These are phyloP conservation scores for Oryza glaberrima DNA, from an alignment of 176 grass and related monocot species.

Conservation along the genomic window DNA sequence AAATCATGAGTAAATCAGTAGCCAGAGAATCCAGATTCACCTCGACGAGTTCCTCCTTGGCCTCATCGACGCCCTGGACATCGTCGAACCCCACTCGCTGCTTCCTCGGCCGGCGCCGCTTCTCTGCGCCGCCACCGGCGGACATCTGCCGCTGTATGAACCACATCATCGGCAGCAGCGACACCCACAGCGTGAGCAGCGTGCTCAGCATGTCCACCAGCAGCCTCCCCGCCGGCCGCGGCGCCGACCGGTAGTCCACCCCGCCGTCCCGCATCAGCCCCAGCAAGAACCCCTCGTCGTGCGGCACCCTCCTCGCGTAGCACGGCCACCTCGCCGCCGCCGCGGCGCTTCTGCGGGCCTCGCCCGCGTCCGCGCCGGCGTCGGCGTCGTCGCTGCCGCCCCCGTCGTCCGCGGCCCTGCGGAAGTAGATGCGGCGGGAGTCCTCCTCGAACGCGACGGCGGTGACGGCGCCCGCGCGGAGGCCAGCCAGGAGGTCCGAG, in stretches of 20 bases:
- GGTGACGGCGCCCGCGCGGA: slow-evolving; percentile 56
- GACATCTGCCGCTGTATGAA: slow-evolving; percentile 86
- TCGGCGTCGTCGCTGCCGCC: neutral
- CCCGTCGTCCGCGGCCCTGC: slow-evolving; percentile 34
- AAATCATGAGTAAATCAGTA: slow-evolving; percentile 1
- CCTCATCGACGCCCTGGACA: slow-evolving; percentile 86
- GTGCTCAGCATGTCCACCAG: slow-evolving; percentile 71
- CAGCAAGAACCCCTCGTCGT: slow-evolving; percentile 82
- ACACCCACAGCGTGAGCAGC: slow-evolving; percentile 77
- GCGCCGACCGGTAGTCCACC: slow-evolving; percentile 73
- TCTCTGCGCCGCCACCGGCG: slow-evolving; percentile 46
- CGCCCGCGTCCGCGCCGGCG: neutral
- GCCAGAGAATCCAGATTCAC: slow-evolving; percentile 31
- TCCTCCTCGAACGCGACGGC: slow-evolving; percentile 79
- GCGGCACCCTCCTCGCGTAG: slow-evolving; percentile 78
- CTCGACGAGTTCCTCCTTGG: slow-evolving; percentile 88
- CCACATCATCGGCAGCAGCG: slow-evolving; percentile 89
- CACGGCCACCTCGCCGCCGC: slow-evolving; percentile 50
- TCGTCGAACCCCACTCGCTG: slow-evolving; percentile 74
- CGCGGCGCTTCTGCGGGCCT: slow-evolving; percentile 16
- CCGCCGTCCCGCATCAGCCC: slow-evolving; percentile 75
- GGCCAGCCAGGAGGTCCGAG: slow-evolving; percentile 66
- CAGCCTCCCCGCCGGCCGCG: slow-evolving; percentile 56
- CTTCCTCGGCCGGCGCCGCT: slow-evolving; percentile 50
- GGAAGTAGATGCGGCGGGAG: slow-evolving; percentile 87